Percentiles rank a stretch among this genome's conserved stretches.
Evolutionary conservation across 306 rosid genomes (phyloP).

Genomic region (Begonia loranthoides): DNA sequence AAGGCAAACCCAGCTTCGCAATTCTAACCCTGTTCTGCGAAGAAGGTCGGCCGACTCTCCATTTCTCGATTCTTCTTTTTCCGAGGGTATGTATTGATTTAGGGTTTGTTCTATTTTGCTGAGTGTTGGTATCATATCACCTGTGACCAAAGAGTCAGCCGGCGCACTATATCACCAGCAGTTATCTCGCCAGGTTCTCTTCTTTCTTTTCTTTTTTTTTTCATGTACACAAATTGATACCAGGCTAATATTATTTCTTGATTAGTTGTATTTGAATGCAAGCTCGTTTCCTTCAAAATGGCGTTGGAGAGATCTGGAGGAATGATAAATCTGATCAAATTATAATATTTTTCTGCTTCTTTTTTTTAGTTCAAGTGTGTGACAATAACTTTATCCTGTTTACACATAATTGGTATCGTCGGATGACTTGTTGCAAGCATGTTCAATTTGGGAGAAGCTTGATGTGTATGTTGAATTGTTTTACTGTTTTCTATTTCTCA

Average conservation of each 20-base stretch:
- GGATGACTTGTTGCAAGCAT: conserved; percentile 90
- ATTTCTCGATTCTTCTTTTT: too few relatives aligned
- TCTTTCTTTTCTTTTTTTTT: conserved; percentile 1
- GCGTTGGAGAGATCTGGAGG: conserved; percentile 93
- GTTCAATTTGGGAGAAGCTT: conserved; percentile 92
- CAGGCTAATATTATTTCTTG: too few relatives aligned
- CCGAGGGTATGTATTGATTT: too few relatives aligned
- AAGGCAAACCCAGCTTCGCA: too few relatives aligned
- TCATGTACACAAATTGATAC: too few relatives aligned
- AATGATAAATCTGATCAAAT: conserved; percentile 57
- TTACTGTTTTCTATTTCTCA: not conserved
- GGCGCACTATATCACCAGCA: conserved; percentile 96
- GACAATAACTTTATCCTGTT: conserved; percentile 7
- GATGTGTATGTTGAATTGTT: conserved; percentile 52
- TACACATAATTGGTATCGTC: conserved; percentile 85
- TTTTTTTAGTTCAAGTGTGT: conserved; percentile 1
- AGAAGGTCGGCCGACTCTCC: too few relatives aligned
- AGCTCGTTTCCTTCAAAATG: conserved; percentile 13
- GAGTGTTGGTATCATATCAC: conserved; percentile 90
- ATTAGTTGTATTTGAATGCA: too few relatives aligned
- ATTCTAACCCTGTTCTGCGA: too few relatives aligned
- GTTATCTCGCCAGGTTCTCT: conserved; percentile 77
- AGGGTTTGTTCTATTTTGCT: too few relatives aligned
- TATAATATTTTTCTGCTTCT: not conserved
- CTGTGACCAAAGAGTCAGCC: conserved; percentile 96